Evolutionary conservation across 176 grass and related monocot genomes (phyloP).

Genomic region (Avena insularis): DNA sequence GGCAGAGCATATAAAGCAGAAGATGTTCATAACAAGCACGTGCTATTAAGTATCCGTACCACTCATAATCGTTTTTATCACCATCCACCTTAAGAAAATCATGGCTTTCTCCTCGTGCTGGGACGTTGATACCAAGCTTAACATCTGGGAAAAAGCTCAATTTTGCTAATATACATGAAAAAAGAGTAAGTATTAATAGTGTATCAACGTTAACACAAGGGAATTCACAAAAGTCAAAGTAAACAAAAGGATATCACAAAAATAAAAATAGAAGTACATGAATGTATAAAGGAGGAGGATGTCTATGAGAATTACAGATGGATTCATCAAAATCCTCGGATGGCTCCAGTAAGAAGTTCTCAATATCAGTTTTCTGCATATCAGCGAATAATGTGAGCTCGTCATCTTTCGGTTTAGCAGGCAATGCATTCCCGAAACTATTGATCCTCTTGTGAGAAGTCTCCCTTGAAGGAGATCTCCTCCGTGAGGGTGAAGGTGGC

Average conservation of each 20-base stretch:
- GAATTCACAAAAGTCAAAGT: not conserved
- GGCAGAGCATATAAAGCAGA: slow-evolving; percentile 34
- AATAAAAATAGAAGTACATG: slow-evolving; percentile 19
- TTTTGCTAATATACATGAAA: slow-evolving; percentile 62
- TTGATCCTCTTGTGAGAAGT: slow-evolving; percentile 61
- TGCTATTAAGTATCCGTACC: slow-evolving; percentile 58
- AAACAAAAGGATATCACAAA: slow-evolving; percentile 18
- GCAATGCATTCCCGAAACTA: slow-evolving; percentile 62
- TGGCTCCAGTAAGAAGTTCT: slow-evolving; percentile 83
- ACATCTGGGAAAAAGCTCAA: slow-evolving; percentile 76
- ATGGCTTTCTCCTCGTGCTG: slow-evolving; percentile 65
- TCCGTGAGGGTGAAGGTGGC: slow-evolving; percentile 66
- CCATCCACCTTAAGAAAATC: slow-evolving; percentile 83
- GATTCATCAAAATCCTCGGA: slow-evolving; percentile 87
- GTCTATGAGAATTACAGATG: slow-evolving; percentile 61
- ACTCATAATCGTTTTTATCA: slow-evolving; percentile 96
- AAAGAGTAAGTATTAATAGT: slow-evolving; percentile 26
- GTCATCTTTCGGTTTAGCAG: slow-evolving; percentile 74
- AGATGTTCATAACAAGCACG: slow-evolving; percentile 25
- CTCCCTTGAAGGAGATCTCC: slow-evolving; percentile 67
- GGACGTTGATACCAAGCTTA: slow-evolving; percentile 73
- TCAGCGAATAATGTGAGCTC: slow-evolving; percentile 77
- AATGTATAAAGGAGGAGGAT: slow-evolving; percentile 31
- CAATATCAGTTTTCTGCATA: slow-evolving; percentile 83
- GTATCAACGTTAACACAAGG: slow-evolving; percentile 2